Base-by-base conservation (phyloP, 768 basidiomycete species). In the Auricularia auricula-judae region DNA sequence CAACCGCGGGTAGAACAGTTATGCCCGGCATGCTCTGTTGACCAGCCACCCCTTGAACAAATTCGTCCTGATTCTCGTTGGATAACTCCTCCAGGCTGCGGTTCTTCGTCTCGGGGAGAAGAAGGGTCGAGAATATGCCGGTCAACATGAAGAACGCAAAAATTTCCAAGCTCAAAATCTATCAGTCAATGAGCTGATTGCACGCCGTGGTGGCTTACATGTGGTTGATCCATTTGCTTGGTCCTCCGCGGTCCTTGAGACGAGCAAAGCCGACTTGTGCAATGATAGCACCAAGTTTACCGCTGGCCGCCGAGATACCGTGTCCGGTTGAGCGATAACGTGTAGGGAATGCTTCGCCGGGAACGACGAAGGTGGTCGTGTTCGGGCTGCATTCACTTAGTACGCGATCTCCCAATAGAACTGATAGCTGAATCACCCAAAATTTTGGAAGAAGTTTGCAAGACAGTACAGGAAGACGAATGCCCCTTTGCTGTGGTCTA, bases 371-470 rank as follows among this genome's bases (percentile, higher is more conserved):
- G 0, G 90, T 91, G 0, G 89, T 92, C 0, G 82, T 82, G 69
- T 91, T 90, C 10, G 87, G 88, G 1, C 89, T 34, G 39, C 21
- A 62, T 62, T 16, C 10, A 51, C 18, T 44, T 44, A 44, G 43
- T 44, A 44, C 43, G 18, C 10, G 43, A 44, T 44, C 43, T 10
- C 10, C 11, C 11, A 18, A 44, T 11, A 18, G 43, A 44, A 18
- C 10, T 18, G 43, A 64, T 68, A 33, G 64, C 63, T 21, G 5
- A 51, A 8, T 51, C 47, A 36, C 69, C 39, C 91, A 67, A 91
- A 93, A 76, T 93, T 93, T 77, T 90, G 87, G 87, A 92, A 91
- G 78, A 91, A 91, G 72, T 89, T 88, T 69, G 89, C 82, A n/a
- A 93, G 77, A 72, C 89, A 89, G 77, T 93, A 93, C 34, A 91